A percentile compares a stretch with the other conserved stretches of the same genome.
phyloP scores from a whole-genome alignment of 257 asterid genomes.

The Ilex asprella region DNA sequence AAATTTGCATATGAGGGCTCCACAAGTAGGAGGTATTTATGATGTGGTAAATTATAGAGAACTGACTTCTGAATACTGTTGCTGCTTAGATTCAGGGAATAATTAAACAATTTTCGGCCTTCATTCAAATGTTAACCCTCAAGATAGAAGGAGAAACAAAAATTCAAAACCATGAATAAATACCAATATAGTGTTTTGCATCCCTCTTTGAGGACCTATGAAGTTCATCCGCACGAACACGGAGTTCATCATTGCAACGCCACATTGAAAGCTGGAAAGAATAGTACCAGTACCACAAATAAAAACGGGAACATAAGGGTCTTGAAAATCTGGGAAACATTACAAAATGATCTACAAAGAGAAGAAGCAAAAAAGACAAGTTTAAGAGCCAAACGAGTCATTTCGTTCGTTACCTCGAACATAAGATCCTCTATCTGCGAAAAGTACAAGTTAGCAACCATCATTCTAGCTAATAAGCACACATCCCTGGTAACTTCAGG shows the following conservation, averaged over 20 bases:
- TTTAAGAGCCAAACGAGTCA: background rate
- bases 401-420: slow-evolving; percentile 61
- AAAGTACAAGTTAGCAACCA: slow-evolving; percentile 92
- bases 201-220: slow-evolving; percentile 68
- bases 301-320: background rate
- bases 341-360: background rate
- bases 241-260: slow-evolving; percentile 95
- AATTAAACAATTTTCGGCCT: no score
- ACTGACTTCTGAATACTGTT: no score
- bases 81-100: no score
- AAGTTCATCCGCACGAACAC: slow-evolving; percentile 61
- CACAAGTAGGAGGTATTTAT: no score
- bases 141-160: background rate
- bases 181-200: slow-evolving; percentile 83
- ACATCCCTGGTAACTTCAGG: slow-evolving; percentile 97
- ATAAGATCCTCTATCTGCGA: slow-evolving; percentile 93
- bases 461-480: slow-evolving; percentile 88
- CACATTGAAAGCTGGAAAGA: slow-evolving; percentile 80
- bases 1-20: no score
- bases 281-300: slow-evolving; percentile 1
- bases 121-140: background rate
- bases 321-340: background rate
- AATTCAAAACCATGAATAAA: background rate
- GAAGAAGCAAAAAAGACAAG: background rate
- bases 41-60: no score